Conservation (phyloP, 1,139 yeast genomes). For the Magnusiomyces tetraspermus region DNA sequence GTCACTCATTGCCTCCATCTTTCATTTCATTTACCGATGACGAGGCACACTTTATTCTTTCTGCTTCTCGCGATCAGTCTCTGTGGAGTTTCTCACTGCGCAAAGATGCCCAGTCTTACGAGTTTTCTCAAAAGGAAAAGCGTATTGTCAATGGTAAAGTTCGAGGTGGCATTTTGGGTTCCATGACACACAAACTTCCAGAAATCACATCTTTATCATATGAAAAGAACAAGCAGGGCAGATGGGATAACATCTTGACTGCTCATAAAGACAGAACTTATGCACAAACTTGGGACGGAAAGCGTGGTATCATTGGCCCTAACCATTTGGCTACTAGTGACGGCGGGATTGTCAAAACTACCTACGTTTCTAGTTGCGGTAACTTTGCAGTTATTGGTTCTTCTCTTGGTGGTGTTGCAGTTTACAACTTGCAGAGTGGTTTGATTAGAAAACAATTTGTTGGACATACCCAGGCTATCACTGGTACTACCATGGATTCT, state of each 20-base stretch:
- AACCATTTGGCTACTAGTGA: conserved; percentile 64
- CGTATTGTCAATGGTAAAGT: conserved; percentile 32
- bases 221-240: conserved; percentile 70
- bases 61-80: conserved; percentile 80
- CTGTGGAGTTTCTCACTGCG: conserved; percentile 88
- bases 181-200: conserved; percentile 57
- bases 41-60: conserved; percentile 71
- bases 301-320: conserved; percentile 70
- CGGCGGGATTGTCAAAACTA: conserved; percentile 69
- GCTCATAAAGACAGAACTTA: conserved; percentile 76
- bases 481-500: conserved; percentile 85
- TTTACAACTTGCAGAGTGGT: conserved; percentile 89
- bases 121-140: conserved; percentile 64
- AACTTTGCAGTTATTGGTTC: conserved; percentile 95
- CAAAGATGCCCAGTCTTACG: conserved; percentile 95
- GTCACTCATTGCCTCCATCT: conserved; percentile 89
- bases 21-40: conserved; percentile 68
- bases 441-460: conserved; percentile 49
- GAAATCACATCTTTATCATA: conserved; percentile 67
- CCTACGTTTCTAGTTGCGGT: conserved; percentile 84
- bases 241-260: conserved; percentile 93
- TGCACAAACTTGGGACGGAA: conserved; percentile 92
- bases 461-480: conserved; percentile 69
- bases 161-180: conserved; percentile 35
- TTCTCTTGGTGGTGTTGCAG: conserved; percentile 76